A percentile compares a stretch with the other conserved stretches of the same genome.
These are phyloP conservation scores for Diplocarpon rosae DNA, from an alignment of 2,329 filamentous ascomycete genomes.

Conservation along the genomic window DNA sequence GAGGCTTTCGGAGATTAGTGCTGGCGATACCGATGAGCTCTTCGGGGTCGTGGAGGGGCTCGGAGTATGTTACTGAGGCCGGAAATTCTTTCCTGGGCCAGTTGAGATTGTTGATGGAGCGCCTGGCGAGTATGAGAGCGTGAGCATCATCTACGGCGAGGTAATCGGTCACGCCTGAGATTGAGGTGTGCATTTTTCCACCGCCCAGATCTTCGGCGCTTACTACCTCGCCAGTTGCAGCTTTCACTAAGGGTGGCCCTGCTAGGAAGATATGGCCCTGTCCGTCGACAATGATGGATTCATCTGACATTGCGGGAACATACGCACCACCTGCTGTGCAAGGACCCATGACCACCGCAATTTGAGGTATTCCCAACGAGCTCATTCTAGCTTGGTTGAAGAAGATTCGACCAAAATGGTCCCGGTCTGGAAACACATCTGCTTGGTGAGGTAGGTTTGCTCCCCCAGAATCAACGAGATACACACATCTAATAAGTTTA, in stretches of 20 bases:
- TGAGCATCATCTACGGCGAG: constrained; percentile 90
- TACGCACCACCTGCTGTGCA: constrained; percentile 95
- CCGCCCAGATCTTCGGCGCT: constrained; percentile 85
- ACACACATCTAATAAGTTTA: constrained; percentile 56
- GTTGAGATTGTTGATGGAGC: constrained; percentile 82
- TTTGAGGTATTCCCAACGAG: constrained; percentile 76
- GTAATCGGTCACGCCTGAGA: constrained; percentile 91
- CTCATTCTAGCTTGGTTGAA: constrained; percentile 97
- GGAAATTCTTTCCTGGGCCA: constrained; percentile 49
- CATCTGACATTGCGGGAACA: constrained; percentile 93
- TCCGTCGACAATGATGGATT: constrained; percentile 90
- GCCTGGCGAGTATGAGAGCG: constrained; percentile 71
- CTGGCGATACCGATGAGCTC: constrained; percentile 85
- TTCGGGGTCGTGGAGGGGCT: constrained; percentile 67
- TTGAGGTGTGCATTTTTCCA: constrained; percentile 76
- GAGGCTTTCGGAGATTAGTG: constrained; percentile 75
- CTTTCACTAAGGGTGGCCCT: constrained; percentile 88
- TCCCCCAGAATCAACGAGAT: constrained; percentile 90
- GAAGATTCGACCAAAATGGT: constrained; percentile 93
- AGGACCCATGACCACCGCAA: constrained; percentile 92
- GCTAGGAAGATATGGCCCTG: constrained; percentile 98
- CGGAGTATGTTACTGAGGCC: constrained; percentile 43
- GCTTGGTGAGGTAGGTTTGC: constrained; percentile 92
- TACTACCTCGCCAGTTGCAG: constrained; percentile 87
- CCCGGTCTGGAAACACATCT: constrained; percentile 87